Percentiles rank a stretch among this genome's conserved stretches.
Conservation (phyloP, 2,329 filamentous ascomycete species). For the Beauveria medogensis region DNA sequence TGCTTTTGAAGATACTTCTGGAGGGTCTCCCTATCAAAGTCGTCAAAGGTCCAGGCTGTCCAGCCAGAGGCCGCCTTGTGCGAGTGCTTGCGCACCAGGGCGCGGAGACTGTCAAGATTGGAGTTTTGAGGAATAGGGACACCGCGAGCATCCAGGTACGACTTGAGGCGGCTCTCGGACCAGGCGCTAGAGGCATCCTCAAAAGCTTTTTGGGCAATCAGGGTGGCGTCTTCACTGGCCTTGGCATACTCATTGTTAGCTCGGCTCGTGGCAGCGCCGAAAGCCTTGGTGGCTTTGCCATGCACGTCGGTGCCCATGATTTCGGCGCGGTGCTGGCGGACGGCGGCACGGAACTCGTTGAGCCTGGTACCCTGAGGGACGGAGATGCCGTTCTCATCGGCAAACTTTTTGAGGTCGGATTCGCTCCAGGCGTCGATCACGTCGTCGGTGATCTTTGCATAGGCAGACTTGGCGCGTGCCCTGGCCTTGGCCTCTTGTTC, state of each 20-base stretch:
- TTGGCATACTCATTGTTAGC: slow-evolving; percentile 70
- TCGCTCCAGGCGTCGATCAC: slow-evolving; percentile 89
- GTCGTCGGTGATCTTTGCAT: slow-evolving; percentile 69
- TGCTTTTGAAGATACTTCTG: slow-evolving; percentile 47
- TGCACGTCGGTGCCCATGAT: slow-evolving; percentile 58
- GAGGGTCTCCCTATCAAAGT: slow-evolving; percentile 63
- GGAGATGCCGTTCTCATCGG: slow-evolving; percentile 76
- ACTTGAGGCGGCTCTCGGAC: slow-evolving; percentile 72
- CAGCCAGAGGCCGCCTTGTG: slow-evolving; percentile 62
- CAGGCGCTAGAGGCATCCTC: slow-evolving; percentile 53
- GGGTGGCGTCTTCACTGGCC: slow-evolving; percentile 60
- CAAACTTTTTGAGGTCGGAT: slow-evolving; percentile 80
- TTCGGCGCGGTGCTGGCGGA: slow-evolving; percentile 75
- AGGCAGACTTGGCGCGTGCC: slow-evolving; percentile 59
- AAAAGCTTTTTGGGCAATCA: slow-evolving; percentile 60
- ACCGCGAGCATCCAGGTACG: slow-evolving; percentile 68
- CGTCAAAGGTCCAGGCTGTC: slow-evolving; percentile 73
- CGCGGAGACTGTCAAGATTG: slow-evolving; percentile 65
- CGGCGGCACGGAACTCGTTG: slow-evolving; percentile 83
- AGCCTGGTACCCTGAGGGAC: slow-evolving; percentile 87
- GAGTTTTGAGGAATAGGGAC: slow-evolving; percentile 65
- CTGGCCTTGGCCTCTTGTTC: slow-evolving; percentile 52
- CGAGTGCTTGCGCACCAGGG: slow-evolving; percentile 63
- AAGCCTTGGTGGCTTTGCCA: slow-evolving; percentile 49
- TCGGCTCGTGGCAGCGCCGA: slow-evolving; percentile 64